Percentiles rank a stretch among this genome's conserved stretches.
These are phyloP conservation scores for Tetrapisispora namnaoensis DNA, from an alignment of 805 yeast species.

Conservation along the genomic window DNA sequence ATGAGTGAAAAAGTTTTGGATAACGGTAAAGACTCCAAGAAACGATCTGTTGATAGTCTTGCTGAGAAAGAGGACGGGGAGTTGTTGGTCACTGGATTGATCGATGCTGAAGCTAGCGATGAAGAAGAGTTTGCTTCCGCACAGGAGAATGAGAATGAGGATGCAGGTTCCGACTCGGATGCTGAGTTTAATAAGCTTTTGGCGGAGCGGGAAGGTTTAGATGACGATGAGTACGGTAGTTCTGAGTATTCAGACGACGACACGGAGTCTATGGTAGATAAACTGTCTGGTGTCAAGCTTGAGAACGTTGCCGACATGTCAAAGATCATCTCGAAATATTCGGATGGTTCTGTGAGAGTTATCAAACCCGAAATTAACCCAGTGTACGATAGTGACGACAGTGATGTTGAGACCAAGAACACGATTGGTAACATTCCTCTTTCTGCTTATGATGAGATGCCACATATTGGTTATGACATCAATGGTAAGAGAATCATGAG, in stretches of 20 bases:
- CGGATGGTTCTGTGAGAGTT: slow-evolving; percentile 75
- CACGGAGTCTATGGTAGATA: slow-evolving; percentile 41
- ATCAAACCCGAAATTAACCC: slow-evolving; percentile 89
- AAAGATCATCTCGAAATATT: slow-evolving; percentile 40
- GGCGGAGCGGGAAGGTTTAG: slow-evolving; percentile 37
- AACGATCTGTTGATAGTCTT: slow-evolving; percentile 12
- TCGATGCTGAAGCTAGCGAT: slow-evolving; percentile 15
- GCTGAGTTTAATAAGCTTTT: slow-evolving; percentile 54
- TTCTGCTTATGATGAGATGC: slow-evolving; percentile 91
- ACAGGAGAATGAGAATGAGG: slow-evolving; percentile 17
- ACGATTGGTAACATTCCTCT: slow-evolving; percentile 92
- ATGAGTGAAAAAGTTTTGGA: neutral
- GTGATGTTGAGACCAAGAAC: slow-evolving; percentile 70
- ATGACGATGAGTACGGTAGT: slow-evolving; percentile 21
- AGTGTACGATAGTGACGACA: slow-evolving; percentile 88
- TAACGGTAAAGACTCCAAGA: slow-evolving; percentile 9
- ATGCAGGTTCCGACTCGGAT: slow-evolving; percentile 46
- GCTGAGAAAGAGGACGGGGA: slow-evolving; percentile 13
- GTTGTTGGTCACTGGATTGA: slow-evolving; percentile 9
- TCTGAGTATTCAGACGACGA: slow-evolving; percentile 31
- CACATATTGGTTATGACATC: slow-evolving; percentile 93
- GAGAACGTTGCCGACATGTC: slow-evolving; percentile 37
- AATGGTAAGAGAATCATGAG: slow-evolving; percentile 98
- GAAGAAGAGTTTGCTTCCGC: slow-evolving; percentile 10
- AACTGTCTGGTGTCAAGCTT: slow-evolving; percentile 44